A percentile compares a stretch with the other conserved stretches of the same genome.
Conservation (phyloP, 352 stramenopile genomes). For the Globisporangium acanthophoron region DNA sequence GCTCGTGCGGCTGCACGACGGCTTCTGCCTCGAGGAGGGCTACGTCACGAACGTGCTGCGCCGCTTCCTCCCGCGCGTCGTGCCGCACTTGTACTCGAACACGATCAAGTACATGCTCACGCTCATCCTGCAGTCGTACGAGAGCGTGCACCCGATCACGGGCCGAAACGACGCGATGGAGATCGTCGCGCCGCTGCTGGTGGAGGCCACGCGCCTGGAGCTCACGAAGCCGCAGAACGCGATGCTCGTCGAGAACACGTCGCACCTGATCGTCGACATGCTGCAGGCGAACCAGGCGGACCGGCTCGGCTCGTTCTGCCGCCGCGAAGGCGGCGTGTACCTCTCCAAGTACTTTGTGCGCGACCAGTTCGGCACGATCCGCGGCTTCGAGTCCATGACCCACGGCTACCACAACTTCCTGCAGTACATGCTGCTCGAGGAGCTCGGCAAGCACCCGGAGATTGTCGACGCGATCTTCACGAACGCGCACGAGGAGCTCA, state of each 20-base stretch:
- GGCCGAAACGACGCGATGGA: conserved; percentile 86
- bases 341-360: conserved; percentile 88
- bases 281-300: conserved; percentile 85
- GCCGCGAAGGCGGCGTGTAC: conserved; percentile 75
- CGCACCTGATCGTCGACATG: conserved; percentile 79
- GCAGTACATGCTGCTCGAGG: conserved; percentile 85
- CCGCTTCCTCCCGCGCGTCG: conserved; percentile 65
- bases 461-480: conserved; percentile 67
- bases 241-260: conserved; percentile 66
- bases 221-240: conserved; percentile 31
- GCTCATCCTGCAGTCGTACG: conserved; percentile 84
- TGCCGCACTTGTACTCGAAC: conserved; percentile 83
- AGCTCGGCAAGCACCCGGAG: conserved; percentile 67
- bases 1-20: conserved; percentile 80
- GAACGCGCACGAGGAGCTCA: conserved; percentile 60
- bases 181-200: conserved; percentile 61
- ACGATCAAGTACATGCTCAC: conserved; percentile 90
- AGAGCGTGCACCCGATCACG: conserved; percentile 85
- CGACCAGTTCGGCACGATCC: conserved; percentile 86
- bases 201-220: conserved; percentile 41
- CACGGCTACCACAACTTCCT: conserved; percentile 89
- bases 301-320: conserved; percentile 73
- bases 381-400: conserved; percentile 82
- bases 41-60: conserved; percentile 83
- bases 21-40: conserved; percentile 81